phyloP scores from a whole-genome alignment of 345 rosid species.

The Erucastrum elatum region DNA sequence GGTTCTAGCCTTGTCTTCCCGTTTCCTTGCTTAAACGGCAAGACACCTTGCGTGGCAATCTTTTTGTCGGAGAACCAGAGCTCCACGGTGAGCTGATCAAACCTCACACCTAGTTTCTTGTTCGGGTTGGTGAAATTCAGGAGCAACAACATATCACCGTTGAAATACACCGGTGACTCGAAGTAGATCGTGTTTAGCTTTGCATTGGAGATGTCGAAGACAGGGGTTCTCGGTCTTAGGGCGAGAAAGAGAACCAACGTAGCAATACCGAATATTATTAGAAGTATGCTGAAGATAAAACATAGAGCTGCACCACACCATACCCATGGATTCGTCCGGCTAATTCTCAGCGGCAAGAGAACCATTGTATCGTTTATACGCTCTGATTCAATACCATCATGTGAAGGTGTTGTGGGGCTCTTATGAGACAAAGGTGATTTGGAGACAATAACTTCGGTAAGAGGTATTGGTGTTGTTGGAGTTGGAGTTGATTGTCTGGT shows the following conservation, averaged over 20 bases:
- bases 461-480: constrained; percentile 40
- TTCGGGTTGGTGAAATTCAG: constrained; percentile 83
- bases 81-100: constrained; percentile 55
- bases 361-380: constrained; percentile 24
- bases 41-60: constrained; percentile 56
- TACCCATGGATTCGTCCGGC: constrained; percentile 55
- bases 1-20: constrained; percentile 53
- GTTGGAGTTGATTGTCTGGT: constrained; percentile 29
- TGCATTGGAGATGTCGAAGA: constrained; percentile 71
- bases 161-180: constrained; percentile 77
- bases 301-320: constrained; percentile 83
- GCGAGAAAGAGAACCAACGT: constrained; percentile 65
- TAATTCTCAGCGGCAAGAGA: constrained; percentile 45
- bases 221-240: constrained; percentile 66
- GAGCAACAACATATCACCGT: constrained; percentile 65
- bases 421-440: constrained; percentile 41
- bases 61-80: constrained; percentile 66
- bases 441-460: constrained; percentile 45
- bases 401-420: constrained; percentile 23
- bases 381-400: constrained; percentile 33
- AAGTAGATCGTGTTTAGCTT: constrained; percentile 73
- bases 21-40: constrained; percentile 65
- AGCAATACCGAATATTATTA: constrained; percentile 78
- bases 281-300: constrained; percentile 66
- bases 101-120: constrained; percentile 59